Evolutionary conservation across 768 basidiomycete genomes (phyloP).

Genomic region (Pisolithus tinctorius): DNA sequence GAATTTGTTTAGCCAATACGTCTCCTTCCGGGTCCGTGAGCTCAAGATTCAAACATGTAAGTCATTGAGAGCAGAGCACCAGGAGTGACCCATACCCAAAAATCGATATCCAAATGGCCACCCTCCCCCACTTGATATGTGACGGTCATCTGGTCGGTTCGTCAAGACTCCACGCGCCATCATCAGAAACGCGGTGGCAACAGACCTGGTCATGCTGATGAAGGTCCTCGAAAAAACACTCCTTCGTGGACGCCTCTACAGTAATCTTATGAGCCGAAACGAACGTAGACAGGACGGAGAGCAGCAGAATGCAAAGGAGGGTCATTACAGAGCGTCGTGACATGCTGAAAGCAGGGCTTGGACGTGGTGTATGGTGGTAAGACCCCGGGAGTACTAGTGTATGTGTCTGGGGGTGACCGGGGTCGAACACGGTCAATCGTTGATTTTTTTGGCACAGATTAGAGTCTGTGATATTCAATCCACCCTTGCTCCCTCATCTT

Average conservation of each 20-base stretch:
- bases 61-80: neutral
- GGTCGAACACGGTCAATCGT: constrained; percentile 10
- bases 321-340: constrained; percentile 16
- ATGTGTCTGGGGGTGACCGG: constrained; percentile 6
- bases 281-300: constrained; percentile 26
- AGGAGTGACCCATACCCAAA: constrained; percentile 57
- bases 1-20: constrained; percentile 71
- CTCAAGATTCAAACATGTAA: constrained; percentile 34
- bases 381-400: too few relatives aligned
- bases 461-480: neutral
- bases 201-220: constrained; percentile 83
- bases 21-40: constrained; percentile 69
- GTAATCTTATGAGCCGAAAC: constrained; percentile 64
- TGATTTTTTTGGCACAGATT: constrained; percentile 14
- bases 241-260: constrained; percentile 73
- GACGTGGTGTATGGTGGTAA: neutral
- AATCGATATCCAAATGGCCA: constrained; percentile 95
- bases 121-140: constrained; percentile 99
- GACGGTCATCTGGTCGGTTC: constrained; percentile 79
- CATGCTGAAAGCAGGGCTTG: neutral
- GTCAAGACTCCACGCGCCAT: neutral
- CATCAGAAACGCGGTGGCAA: neutral
- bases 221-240: constrained; percentile 95
- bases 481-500: constrained; percentile 8
- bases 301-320: constrained; percentile 36